Conservation (phyloP, 371 early-diverging fungal genomes). For the Zancudomyces culisetae region DNA sequence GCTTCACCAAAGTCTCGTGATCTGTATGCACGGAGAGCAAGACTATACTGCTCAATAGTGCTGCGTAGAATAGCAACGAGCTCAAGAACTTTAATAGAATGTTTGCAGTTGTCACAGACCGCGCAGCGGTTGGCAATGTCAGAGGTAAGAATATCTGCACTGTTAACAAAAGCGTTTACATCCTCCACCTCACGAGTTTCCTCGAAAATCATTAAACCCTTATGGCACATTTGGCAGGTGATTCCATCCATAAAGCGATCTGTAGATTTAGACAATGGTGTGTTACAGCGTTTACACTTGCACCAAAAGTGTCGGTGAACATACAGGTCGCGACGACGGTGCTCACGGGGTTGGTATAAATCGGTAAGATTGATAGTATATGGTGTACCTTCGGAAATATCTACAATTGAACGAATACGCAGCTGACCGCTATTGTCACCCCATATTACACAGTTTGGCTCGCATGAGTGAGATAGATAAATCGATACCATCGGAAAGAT, state of each 20-base stretch:
- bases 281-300: constrained; percentile 43
- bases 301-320: constrained; percentile 46
- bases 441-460: constrained; percentile 41
- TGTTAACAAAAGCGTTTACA: constrained; percentile 28
- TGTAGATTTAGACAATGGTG: constrained; percentile 34
- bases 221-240: constrained; percentile 32
- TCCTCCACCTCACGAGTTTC: constrained; percentile 26
- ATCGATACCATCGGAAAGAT: constrained; percentile 39
- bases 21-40: constrained; percentile 15
- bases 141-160: constrained; percentile 13
- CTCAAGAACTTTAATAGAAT: constrained; percentile 22
- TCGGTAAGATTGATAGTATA: constrained; percentile 43
- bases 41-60: constrained; percentile 19
- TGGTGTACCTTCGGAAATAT: constrained; percentile 33
- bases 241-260: constrained; percentile 48
- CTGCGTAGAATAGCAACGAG: constrained; percentile 24
- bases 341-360: constrained; percentile 42
- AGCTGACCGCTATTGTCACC: constrained; percentile 30
- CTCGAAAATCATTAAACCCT: constrained; percentile 42
- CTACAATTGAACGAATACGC: constrained; percentile 34
- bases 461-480: constrained; percentile 46
- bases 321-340: constrained; percentile 40
- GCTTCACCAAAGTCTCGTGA: constrained; percentile 9
- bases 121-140: constrained; percentile 25
- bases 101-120: constrained; percentile 19